Evolutionary conservation across 2,329 filamentous ascomycete species (phyloP).

Genomic region (Calonectria fujianensis): DNA sequence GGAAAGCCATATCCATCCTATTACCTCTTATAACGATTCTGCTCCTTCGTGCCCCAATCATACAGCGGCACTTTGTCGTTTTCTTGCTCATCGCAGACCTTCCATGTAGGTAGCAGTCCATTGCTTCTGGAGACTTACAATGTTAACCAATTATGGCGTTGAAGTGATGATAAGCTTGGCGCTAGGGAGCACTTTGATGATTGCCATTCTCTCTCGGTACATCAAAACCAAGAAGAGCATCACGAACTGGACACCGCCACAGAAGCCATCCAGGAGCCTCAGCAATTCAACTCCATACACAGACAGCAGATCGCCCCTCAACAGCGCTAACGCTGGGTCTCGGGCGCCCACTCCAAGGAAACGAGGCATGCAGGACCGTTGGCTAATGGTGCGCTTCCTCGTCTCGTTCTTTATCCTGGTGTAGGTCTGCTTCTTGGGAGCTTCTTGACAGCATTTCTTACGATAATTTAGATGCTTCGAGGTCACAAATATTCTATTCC

Average conservation of each 20-base stretch:
- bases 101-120: not conserved
- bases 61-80: not conserved
- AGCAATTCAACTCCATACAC: slow-evolving; percentile 13
- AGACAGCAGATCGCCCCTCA: not conserved
- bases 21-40: not conserved
- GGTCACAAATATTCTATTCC: slow-evolving; percentile 9
- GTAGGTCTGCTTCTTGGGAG: not conserved
- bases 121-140: not conserved
- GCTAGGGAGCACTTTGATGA: slow-evolving; percentile 3
- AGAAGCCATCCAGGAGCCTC: not conserved
- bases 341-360: not conserved
- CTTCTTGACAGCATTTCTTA: not conserved
- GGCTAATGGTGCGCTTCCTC: slow-evolving; percentile 12
- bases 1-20: slow-evolving; percentile 3
- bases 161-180: slow-evolving; percentile 19
- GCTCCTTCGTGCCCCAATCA: not conserved
- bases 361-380: slow-evolving; percentile 14
- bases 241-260: not conserved
- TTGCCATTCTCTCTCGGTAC: slow-evolving; percentile 1
- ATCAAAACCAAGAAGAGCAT: slow-evolving; percentile 5
- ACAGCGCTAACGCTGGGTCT: not conserved
- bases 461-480: not conserved
- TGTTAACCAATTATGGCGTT: not conserved
- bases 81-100: slow-evolving; percentile 14
- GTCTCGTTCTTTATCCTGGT: slow-evolving; percentile 8